Percentiles rank a stretch among this genome's conserved stretches.
These are phyloP conservation scores for Gnetum montanum DNA, from an alignment of 75 land plant species.

Conservation along the genomic window DNA sequence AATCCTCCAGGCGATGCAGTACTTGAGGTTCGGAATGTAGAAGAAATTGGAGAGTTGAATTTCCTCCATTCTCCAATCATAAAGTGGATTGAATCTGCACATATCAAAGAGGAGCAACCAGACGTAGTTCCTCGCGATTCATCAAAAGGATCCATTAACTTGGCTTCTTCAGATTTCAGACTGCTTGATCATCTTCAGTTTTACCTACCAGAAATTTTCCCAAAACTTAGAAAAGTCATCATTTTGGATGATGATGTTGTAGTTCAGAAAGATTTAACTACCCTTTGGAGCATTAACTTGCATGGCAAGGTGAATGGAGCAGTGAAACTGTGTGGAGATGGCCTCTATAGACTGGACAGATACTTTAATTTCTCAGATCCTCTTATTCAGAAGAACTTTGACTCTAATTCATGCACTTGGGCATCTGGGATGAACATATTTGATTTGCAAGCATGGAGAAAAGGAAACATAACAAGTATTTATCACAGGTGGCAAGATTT, in stretches of 20 bases:
- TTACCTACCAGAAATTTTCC: constrained; percentile 56
- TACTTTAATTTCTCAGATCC: constrained; percentile 68
- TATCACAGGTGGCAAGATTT: constrained; percentile 64
- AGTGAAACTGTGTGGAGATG: constrained; percentile 51
- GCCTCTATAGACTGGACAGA: constrained; percentile 46
- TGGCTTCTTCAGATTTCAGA: too few species aligned
- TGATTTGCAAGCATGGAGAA: constrained; percentile 58
- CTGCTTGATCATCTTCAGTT: constrained; percentile 70
- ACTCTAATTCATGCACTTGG: constrained; percentile 70
- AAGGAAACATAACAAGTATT: constrained; percentile 38
- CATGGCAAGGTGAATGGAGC: constrained; percentile 60
- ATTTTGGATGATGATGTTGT: constrained; percentile 65
- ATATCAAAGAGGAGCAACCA: constrained; percentile 53
- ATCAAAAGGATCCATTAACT: constrained; percentile 61
- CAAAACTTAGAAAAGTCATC: constrained; percentile 47
- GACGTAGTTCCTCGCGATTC: constrained; percentile 67
- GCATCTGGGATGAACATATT: constrained; percentile 81
- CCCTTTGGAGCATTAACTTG: constrained; percentile 39
- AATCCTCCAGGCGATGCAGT: constrained; percentile 62
- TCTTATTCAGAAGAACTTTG: constrained; percentile 47
- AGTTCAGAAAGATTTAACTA: constrained; percentile 47
- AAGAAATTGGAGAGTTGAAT: constrained; percentile 64
- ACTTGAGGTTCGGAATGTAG: constrained; percentile 59
- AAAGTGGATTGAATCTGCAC: constrained; percentile 42
- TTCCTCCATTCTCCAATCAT: constrained; percentile 63